Evolutionary conservation across 352 stramenopile genomes (phyloP), one percentile per base, ranked within the genome.

Genomic region (Phytophthora pini): DNA sequence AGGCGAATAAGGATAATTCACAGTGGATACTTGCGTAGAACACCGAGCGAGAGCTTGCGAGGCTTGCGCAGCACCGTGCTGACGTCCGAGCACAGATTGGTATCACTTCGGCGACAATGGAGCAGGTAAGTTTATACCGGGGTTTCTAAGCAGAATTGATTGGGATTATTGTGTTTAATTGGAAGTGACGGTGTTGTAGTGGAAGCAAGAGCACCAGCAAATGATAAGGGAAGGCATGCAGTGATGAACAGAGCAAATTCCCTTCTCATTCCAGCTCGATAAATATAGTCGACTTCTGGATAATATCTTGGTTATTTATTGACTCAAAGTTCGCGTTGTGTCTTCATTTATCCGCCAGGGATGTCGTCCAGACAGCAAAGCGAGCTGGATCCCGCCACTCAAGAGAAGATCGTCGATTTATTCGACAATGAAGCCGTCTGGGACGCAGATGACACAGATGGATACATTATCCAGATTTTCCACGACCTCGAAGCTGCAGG

Each of bases 371-470:
- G 27, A 15, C 36, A 50, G 20, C 61, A 69, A 27, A 47, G 12
- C 22, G 61, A 64, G 38, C 24, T 74, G 40, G 48, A 70, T 54
- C 60, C 36, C 26, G 36, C 53, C 31, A 66, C 39, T 20, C 52
- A 61, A 43, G 58, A 66, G 61, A 70, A 76, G 36, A 53, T 83
- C 24, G n/a, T 62, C n/a, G 70, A 80, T 22, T 54, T 88, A 26
- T 86, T 88, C 59, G 79, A 84, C 48, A 82, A 86, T 50, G 77
- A 88, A 48, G 56, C 60, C n/a, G 52, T 86, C 48, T 88, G 79
- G 79, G 75, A 88, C 24, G 74, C 79, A 1, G 79, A 84, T 38
- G 77, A 86, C 52, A 80, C 72, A 7, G 79, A 88, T 40, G 74
- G 76, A 17, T 76, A 74, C 48, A 75, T 88, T 29, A 43, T 84